These are phyloP conservation scores for Vachellia collinsii DNA, from an alignment of 306 rosid species.

Conservation along the genomic window DNA sequence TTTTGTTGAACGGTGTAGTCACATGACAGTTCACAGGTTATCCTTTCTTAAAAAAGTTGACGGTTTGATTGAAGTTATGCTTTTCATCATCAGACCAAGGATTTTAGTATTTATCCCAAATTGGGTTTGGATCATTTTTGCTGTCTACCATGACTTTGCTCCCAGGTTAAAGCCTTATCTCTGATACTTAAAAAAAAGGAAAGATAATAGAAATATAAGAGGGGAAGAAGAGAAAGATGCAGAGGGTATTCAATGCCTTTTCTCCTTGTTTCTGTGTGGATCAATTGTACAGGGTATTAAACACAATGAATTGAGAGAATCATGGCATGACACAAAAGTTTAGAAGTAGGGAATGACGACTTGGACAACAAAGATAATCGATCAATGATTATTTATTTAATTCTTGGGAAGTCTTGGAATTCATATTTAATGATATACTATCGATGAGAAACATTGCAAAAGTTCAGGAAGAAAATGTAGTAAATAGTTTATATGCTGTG, in stretches of 20 bases:
- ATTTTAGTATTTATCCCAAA: neutral
- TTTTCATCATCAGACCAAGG: neutral
- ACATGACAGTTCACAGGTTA: neutral
- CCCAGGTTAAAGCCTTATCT: neutral
- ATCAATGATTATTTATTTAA: neutral
- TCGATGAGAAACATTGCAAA: neutral
- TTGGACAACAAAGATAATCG: neutral
- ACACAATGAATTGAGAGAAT: neutral
- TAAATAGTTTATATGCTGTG: neutral
- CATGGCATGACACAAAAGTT: neutral
- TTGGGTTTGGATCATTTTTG: neutral
- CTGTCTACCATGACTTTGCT: neutral
- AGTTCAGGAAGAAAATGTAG: conserved; percentile 22
- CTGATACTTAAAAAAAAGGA: neutral
- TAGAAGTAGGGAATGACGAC: neutral
- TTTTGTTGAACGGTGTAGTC: neutral
- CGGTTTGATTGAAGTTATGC: neutral
- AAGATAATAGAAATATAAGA: neutral
- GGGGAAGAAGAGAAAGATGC: neutral
- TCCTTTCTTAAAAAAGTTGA: neutral
- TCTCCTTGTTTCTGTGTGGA: neutral
- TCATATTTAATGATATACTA: neutral
- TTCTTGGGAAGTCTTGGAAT: neutral
- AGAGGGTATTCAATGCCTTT: neutral
- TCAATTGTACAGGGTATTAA: neutral